Evolutionary conservation across 805 yeast species (phyloP), one percentile per base, ranked within the genome.

Genomic region (Deakozyma indianensis): DNA sequence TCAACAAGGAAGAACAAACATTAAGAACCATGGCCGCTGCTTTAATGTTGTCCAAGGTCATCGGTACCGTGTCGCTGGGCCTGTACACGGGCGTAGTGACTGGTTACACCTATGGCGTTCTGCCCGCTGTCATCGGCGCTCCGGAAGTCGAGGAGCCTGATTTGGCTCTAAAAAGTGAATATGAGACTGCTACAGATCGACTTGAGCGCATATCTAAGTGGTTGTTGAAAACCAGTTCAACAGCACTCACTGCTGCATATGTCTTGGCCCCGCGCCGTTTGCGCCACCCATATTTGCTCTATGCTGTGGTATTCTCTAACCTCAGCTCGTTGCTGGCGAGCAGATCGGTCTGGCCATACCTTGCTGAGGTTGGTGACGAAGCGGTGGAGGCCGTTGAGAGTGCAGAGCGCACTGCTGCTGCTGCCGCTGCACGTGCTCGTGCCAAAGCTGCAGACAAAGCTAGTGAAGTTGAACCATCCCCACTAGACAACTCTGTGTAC

Each of bases 21-120:
- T n/a, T n/a, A n/a, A n/a, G n/a, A n/a, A n/a, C n/a, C n/a, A 50
- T 51, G 54, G 43, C 46, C 23, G 52, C 48, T 41, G 47, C 58
- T 11, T 47, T 58, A 11, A 54, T 61, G 32, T 45, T 60, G 22
- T 54, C 64, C 43, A 61, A 61, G 46, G 61, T 61, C 42, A 45
- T 59, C 23, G 66, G 65, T 9, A 62, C 65, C 24, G 58, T 58
- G 23, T 54, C 65, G 16, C 50, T 62, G 40, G 66, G 66, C 21
- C 49, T 61, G 22, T 56, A 63, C 52, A 61, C 66, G 42, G 64
- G 64, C 22, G 53, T 60, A 49, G 41, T 51, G 18, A 52, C 59
- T 9, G 42, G 18, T 43, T 53, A 47, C 38, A 45, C 54, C 41
- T 44, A 49, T 27, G 50, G 48, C 21, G 51, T 51, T 3, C 44